Evolutionary conservation across 23 red algal genomes (phyloP).

Genomic region (Gracilaria domingensis): DNA sequence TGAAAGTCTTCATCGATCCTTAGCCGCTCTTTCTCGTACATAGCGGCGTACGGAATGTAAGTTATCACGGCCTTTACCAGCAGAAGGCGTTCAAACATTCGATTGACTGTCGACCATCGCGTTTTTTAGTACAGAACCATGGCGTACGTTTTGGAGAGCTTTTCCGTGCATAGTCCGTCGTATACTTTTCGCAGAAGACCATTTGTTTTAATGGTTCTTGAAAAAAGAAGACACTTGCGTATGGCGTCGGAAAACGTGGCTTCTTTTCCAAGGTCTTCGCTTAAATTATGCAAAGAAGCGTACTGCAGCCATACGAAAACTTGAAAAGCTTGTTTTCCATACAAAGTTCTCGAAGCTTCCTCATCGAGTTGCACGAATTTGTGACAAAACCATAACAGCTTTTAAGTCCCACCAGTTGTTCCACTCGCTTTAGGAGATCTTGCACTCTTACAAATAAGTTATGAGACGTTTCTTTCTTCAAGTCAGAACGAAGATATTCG

Average conservation of each 20-base stretch:
- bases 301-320: too few relatives aligned
- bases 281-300: neutral
- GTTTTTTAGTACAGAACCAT: neutral
- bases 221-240: neutral
- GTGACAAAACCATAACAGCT: neutral
- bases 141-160: neutral
- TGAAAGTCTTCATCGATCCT: neutral
- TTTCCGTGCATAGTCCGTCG: neutral
- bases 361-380: too few relatives aligned
- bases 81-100: neutral
- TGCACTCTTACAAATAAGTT: neutral
- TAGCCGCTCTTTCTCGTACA: neutral
- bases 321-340: too few relatives aligned
- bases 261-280: slow-evolving; percentile 7
- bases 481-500: neutral
- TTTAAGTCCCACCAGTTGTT: neutral
- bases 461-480: neutral
- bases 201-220: neutral
- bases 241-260: neutral
- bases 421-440: neutral
- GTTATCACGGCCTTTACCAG: neutral
- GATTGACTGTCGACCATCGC: neutral
- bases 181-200: neutral
- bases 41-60: neutral
- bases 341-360: too few relatives aligned